Evolutionary conservation across 768 basidiomycete genomes (phyloP), one percentile per base, ranked within the genome.

Genomic region (Calvatia gigantea): DNA sequence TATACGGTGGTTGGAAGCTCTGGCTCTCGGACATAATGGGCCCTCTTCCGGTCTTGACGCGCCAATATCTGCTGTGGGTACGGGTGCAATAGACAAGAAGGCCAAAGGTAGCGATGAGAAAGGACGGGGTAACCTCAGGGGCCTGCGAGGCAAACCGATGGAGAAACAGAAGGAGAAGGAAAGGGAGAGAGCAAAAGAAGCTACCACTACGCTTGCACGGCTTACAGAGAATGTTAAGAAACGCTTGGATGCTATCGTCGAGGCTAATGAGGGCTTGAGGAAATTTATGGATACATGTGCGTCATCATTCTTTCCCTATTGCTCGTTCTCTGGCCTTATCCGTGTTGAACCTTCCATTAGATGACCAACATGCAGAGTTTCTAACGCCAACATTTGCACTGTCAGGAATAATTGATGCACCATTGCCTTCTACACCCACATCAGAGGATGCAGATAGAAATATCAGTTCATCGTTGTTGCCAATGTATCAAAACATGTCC

Each of bases 381-480:
- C 75, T 93, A 37, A 88, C 85, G 0, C 89, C 91, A 1, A 73
- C 87, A 2, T 92, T 91, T 59, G 87, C 87, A 1, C 76, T 89
- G 44, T 84, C 88, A n/a, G 84, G 83, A 19, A 73, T 81, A 15
- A 66, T 84, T 14, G 54, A 49, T 6, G 37, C 33, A 27, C 43
- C 52, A 68, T 15, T 45, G n/a, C 52, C 52, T 23, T 54, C 52
- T 9, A 54, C 76, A 4, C 64, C 67, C 1, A 46, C 54, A 4
- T 59, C 51, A 7, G 32, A 49, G 17, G 58, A 59, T 52, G 55
- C 56, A 17, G 56, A 53, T 44, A 14, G 23, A 15, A 43, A n/a
- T 11, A 3, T 48, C 15, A 21, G 23, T 17, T 51, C 48, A 11
- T 43, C 49, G 2, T 35, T 51, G 11, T 60, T 70, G 1, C 80